Evolutionary conservation across 73 alveolate genomes (phyloP).

Genomic region (Strombidium stylifer): DNA sequence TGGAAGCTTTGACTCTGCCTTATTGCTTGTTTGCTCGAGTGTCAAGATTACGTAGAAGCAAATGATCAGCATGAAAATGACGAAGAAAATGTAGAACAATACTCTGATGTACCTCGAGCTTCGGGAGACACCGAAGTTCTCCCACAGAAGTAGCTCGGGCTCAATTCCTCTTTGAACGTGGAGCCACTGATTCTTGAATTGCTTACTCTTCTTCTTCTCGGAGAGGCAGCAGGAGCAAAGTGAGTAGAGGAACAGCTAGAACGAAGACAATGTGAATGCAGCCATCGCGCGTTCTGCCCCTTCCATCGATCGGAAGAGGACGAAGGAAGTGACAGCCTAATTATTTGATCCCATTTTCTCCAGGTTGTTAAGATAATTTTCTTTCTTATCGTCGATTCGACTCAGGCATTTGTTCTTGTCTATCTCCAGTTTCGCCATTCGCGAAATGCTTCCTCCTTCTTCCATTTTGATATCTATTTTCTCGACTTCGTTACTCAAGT

Average conservation of each 20-base stretch:
- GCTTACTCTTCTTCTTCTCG: too few relatives aligned
- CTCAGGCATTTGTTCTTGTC: too few relatives aligned
- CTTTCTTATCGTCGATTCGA: background rate
- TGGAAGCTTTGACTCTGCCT: background rate
- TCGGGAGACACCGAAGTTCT: background rate
- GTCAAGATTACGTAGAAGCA: constrained; percentile 21
- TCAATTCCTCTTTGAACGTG: too few relatives aligned
- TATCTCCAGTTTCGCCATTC: too few relatives aligned
- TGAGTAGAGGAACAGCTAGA: too few relatives aligned
- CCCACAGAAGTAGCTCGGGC: background rate
- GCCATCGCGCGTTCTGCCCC: constrained; percentile 7
- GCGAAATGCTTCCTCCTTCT: too few relatives aligned
- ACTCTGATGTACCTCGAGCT: background rate
- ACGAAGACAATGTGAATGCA: too few relatives aligned
- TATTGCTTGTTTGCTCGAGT: constrained; percentile 12
- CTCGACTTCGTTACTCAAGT: too few relatives aligned
- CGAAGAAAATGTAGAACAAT: background rate
- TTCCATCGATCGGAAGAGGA: constrained; percentile 25
- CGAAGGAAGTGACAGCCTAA: constrained; percentile 33
- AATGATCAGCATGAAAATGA: constrained; percentile 7
- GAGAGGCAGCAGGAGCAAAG: too few relatives aligned
- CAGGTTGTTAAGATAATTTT: background rate
- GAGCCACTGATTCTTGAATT: too few relatives aligned
- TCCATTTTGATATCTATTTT: too few relatives aligned
- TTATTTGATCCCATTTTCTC: constrained; percentile 29